These are phyloP conservation scores for Tricholoma sp. DNA, from an alignment of 768 basidiomycete species.

Conservation along the genomic window DNA sequence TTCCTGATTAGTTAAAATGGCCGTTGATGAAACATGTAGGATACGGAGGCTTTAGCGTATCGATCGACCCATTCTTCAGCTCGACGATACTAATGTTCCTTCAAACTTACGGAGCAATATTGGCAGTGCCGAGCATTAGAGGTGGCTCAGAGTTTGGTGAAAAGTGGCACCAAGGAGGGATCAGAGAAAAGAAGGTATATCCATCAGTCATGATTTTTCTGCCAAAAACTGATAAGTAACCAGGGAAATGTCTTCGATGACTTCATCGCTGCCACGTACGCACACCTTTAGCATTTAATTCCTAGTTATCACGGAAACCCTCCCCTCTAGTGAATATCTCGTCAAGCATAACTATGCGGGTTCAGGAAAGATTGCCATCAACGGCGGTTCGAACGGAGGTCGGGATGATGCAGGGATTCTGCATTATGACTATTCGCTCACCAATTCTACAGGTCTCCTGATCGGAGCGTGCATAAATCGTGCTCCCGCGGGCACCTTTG, in stretches of 20 bases:
- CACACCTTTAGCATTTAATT: slow-evolving; percentile 3
- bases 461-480: slow-evolving; percentile 84
- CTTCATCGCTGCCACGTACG: slow-evolving; percentile 77
- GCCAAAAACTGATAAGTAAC: slow-evolving; percentile 2
- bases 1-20: not conserved
- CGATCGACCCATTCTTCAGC: slow-evolving; percentile 70
- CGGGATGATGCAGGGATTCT: slow-evolving; percentile 10
- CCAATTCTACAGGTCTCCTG: slow-evolving; percentile 48
- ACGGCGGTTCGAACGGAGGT: slow-evolving; percentile 83
- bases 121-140: slow-evolving; percentile 56
- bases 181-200: slow-evolving; percentile 60
- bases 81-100: slow-evolving; percentile 68
- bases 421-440: not conserved
- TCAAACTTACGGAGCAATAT: slow-evolving; percentile 62
- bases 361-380: slow-evolving; percentile 67
- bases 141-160: slow-evolving; percentile 81
- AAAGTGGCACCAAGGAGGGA: slow-evolving; percentile 77
- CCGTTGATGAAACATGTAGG: slow-evolving; percentile 31
- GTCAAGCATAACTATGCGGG: slow-evolving; percentile 69
- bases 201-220: not conserved
- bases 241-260: slow-evolving; percentile 77
- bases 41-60: slow-evolving; percentile 78
- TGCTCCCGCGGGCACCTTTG: slow-evolving; percentile 69
- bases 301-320: not conserved
- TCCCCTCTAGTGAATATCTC: slow-evolving; percentile 52